These are phyloP conservation scores for Vanrija humicola DNA, from an alignment of 1,284 basidiomycete genomes.

Conservation along the genomic window DNA sequence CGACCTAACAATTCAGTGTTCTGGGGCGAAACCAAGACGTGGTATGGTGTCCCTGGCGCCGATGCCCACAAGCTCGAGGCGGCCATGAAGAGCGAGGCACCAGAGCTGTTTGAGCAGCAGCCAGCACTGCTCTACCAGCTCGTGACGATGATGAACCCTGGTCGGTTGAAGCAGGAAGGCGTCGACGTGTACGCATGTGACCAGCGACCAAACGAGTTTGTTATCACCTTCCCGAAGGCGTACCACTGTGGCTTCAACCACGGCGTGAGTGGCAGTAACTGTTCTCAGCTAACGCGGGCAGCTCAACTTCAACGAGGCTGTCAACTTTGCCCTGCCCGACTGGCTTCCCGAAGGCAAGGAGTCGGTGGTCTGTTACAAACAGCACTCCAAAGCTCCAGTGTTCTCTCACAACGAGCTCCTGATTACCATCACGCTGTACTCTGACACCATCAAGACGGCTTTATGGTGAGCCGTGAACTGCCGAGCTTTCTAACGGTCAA, in stretches of 20 bases:
- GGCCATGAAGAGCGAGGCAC: conserved; percentile 90
- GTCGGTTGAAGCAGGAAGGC: conserved; percentile 76
- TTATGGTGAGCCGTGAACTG: conserved; percentile 62
- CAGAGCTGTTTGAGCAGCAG: conserved; percentile 97
- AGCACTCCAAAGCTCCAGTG: conserved; percentile 86
- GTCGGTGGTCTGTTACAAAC: conserved; percentile 82
- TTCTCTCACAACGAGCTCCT: conserved; percentile 98
- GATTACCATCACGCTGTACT: conserved; percentile 90
- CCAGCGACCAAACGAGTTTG: conserved; percentile 95
- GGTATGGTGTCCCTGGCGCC: conserved; percentile 95
- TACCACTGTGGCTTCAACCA: conserved; percentile 99
- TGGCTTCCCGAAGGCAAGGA: conserved; percentile 86
- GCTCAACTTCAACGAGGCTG: conserved; percentile 98
- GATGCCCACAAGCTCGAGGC: conserved; percentile 95
- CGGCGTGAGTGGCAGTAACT: conserved; percentile 59
- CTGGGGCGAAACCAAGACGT: conserved; percentile 99
- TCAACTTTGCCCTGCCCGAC: conserved; percentile 96
- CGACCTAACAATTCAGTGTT: conserved; percentile 65
- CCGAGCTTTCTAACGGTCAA: neutral
- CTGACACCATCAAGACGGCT: conserved; percentile 86
- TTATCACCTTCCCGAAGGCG: conserved; percentile 95
- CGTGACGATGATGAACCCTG: conserved; percentile 96
- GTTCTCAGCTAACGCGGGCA: conserved; percentile 39
- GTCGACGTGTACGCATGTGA: conserved; percentile 94
- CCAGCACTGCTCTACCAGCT: conserved; percentile 96